Base-by-base conservation (phyloP, 1,284 basidiomycete genomes). In the Marasmius fiardii region DNA sequence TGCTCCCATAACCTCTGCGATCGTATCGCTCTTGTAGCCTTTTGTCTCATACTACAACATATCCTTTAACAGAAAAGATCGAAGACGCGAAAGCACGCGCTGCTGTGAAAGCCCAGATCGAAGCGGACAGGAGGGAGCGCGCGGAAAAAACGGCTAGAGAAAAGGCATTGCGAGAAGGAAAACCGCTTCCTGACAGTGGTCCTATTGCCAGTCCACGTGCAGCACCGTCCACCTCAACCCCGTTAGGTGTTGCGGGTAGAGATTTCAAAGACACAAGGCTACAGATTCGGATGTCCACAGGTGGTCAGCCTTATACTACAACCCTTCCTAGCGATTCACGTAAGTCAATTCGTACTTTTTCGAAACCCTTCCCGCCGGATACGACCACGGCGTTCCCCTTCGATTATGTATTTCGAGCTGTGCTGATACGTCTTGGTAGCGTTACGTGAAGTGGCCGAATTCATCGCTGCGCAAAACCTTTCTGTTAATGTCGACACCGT, bases 61-160 rank as follows among this genome's bases (percentile, higher is more conserved):
- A 52, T n/a, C 2, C 24, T 64, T n/a, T n/a, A n/a, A n/a, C n/a
- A 92, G 93, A 95, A 64, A 96, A 96, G 74, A 65, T 92, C 39
- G 90, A 90, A 52, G 95, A 97, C 52, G 85, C 84, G 26, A 86
- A 85, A 67, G 94, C 93, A 1, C 85, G 78, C 58, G 92, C 90
- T 2, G 90, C 90, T 3, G 78, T 96, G 64, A 93, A 92, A 67
- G 92, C 89, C 0, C 93, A 96, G 69, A 97, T 98, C 61, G 95
- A 96, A 71, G 90, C 88, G 0, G 95, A 97, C 75, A 97, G 93
- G 74, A 82, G 83, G 55, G 86, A 84, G 23, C 84, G 95, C n/a
- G 91, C 92, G 0, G 93, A 91, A 65, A 94, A 91, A 65, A 79
- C 86, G 1, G 93, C 93, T 0, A 77, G 85, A 31, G 95, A 96